A percentile compares a stretch with the other conserved stretches of the same genome.
Evolutionary conservation across 176 grass and related monocot genomes (phyloP).

Genomic region (Paspalum vaginatum): DNA sequence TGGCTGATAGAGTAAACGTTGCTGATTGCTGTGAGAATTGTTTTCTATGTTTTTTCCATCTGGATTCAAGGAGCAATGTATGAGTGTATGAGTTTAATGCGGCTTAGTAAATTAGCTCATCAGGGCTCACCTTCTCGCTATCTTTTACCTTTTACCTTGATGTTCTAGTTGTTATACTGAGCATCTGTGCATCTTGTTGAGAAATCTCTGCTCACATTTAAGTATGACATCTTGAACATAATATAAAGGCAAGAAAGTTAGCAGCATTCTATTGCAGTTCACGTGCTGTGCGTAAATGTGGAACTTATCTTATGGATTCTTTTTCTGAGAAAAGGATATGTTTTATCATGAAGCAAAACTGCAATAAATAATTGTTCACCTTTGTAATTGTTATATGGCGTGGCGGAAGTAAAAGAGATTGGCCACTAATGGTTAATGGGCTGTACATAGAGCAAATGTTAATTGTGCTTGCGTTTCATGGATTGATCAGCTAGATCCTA

Average conservation of each 20-base stretch:
- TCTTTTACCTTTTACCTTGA: not conserved
- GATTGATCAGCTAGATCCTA: too few relatives aligned
- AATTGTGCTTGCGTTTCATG: too few relatives aligned
- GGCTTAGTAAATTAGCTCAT: not conserved
- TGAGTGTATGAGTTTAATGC: conserved; percentile 3
- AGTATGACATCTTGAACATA: not conserved
- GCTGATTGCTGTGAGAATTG: not conserved
- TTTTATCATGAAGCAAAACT: too few relatives aligned
- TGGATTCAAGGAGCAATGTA: conserved; percentile 16
- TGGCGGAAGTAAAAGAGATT: too few relatives aligned
- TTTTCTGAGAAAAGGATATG: too few relatives aligned
- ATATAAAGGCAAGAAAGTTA: not conserved
- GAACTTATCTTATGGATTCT: too few relatives aligned
- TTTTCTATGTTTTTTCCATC: not conserved
- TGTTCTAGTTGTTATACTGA: not conserved
- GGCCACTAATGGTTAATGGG: too few relatives aligned
- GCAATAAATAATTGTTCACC: too few relatives aligned
- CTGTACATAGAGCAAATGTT: too few relatives aligned
- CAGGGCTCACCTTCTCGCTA: not conserved
- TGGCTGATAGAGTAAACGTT: conserved; percentile 78
- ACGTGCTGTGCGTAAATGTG: too few relatives aligned
- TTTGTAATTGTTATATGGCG: too few relatives aligned
- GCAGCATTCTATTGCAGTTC: too few relatives aligned
- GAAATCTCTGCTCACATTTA: conserved; percentile 5
- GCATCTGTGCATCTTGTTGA: not conserved